These are phyloP conservation scores for Halophytophthora batemanensis DNA, from an alignment of 352 stramenopile species.

Conservation along the genomic window DNA sequence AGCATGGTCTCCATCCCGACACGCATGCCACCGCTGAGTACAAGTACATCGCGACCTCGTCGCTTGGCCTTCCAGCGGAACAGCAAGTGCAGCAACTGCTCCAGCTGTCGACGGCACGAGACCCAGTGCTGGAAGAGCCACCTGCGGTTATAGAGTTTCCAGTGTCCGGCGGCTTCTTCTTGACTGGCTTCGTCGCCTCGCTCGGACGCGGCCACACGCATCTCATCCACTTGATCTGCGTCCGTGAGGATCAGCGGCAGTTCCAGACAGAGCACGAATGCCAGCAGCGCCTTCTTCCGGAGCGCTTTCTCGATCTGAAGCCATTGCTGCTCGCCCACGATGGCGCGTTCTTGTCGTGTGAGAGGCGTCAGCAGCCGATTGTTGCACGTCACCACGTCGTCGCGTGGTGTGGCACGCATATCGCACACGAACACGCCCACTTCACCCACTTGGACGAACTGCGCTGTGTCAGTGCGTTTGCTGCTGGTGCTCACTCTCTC, in stretches of 20 bases:
- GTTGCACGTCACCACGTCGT: conserved; percentile 67
- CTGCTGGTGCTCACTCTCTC: neutral
- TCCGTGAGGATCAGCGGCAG: conserved; percentile 63
- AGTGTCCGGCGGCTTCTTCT: conserved; percentile 22
- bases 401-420: conserved; percentile 26
- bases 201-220: conserved; percentile 29
- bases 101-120: conserved; percentile 57
- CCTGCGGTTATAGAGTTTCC: conserved; percentile 59
- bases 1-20: conserved; percentile 65
- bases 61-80: conserved; percentile 79
- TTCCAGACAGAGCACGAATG: conserved; percentile 65
- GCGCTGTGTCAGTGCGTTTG: conserved; percentile 12
- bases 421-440: conserved; percentile 71
- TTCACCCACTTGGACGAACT: conserved; percentile 42
- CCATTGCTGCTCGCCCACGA: conserved; percentile 73
- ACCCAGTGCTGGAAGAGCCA: conserved; percentile 63
- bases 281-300: conserved; percentile 60
- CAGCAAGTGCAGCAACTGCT: conserved; percentile 63
- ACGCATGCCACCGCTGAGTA: conserved; percentile 67
- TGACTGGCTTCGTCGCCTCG: conserved; percentile 5
- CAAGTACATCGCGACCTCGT: conserved; percentile 56
- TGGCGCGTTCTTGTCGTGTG: conserved; percentile 40
- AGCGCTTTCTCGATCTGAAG: conserved; percentile 58
- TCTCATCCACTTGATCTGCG: conserved; percentile 36
- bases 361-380: conserved; percentile 47